Evolutionary conservation across 2,329 filamentous ascomycete species (phyloP), one percentile per base, ranked within the genome.

Genomic region (Trichoderma arundinaceum): DNA sequence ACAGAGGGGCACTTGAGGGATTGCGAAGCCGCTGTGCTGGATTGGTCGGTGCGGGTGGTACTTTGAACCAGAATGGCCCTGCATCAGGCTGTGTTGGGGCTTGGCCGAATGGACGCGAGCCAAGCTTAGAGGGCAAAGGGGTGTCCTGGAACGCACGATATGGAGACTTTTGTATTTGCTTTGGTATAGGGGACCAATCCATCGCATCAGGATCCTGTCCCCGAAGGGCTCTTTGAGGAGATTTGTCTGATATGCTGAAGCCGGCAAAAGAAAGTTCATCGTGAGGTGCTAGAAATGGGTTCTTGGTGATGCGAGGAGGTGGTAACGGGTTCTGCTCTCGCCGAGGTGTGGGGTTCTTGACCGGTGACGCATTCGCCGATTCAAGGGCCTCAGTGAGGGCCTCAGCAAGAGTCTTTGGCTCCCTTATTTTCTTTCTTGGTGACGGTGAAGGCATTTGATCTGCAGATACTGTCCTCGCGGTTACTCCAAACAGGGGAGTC

Each of bases 41-140:
- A n/a, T 83, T 85, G 13, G 83, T 85, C 13, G 91, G 90, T 1
- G 89, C 88, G 0, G 88, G 82, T 4, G 91, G 91, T 2, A 92
- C 83, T 66, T 84, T 87, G 77, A 87, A 90, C 82, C 87, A 89
- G 72, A 93, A 92, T 1, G 88, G 86, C 1, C 77, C 68, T 7
- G 41, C 69, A 49, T 81, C 79, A 0, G 77, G 74, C 57, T 81
- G 78, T 15, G 79, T 78, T 0, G 82, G 83, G 0, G 80, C 75
- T 63, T 83, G 78, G 53, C 77, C 80, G 66, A 86, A 86, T 1
- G 78, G 73, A 7, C 79, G 71, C 49, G 80, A 78, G 51, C 79
- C 77, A 66, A 76, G 70, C 59, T 75, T 76, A 48, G 79, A 74
- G 22, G 22, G 22, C 15, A 79, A 70, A 41, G 80, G 75, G 52